Evolutionary conservation across 192 early-diverging fungal species (phyloP).

Genomic region (Chytriomyces sp.): DNA sequence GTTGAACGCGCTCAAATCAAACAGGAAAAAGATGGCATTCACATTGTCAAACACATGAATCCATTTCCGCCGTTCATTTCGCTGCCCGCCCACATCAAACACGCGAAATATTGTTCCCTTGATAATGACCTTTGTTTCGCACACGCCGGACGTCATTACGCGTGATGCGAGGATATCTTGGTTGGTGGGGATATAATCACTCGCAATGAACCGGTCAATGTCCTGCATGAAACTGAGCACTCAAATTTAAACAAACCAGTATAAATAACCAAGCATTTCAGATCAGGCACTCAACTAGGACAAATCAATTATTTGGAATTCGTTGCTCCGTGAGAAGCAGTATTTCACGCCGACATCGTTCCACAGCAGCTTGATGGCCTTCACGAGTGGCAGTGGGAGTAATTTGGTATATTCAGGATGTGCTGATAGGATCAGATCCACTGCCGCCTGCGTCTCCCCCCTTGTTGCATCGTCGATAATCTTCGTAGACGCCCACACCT

Average conservation of each 20-base stretch:
- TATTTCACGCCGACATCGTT: constrained; percentile 81
- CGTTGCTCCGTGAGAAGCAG: constrained; percentile 79
- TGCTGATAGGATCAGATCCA: background rate
- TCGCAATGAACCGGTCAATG: constrained; percentile 8
- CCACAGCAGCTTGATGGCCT: constrained; percentile 85
- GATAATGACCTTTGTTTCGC: constrained; percentile 24
- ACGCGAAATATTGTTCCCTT: constrained; percentile 55
- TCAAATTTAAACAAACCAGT: background rate
- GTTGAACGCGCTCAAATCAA: constrained; percentile 92
- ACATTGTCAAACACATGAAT: constrained; percentile 88
- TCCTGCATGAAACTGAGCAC: constrained; percentile 27
- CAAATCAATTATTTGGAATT: constrained; percentile 96
- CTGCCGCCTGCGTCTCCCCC: constrained; percentile 1
- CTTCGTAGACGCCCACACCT: constrained; percentile 71
- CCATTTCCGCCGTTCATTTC: constrained; percentile 87
- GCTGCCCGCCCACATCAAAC: constrained; percentile 88
- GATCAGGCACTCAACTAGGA: constrained; percentile 45
- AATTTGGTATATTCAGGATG: constrained; percentile 74
- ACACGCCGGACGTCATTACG: constrained; percentile 23
- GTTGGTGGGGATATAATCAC: constrained; percentile 18
- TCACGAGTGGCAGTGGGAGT: constrained; percentile 77
- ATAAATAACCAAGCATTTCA: background rate
- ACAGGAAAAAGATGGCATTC: constrained; percentile 92
- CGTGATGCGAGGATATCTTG: constrained; percentile 28
- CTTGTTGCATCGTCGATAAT: constrained; percentile 31